Conservation (phyloP, 169 alveolate species). For the Cryptosporidium tyzzeri region DNA sequence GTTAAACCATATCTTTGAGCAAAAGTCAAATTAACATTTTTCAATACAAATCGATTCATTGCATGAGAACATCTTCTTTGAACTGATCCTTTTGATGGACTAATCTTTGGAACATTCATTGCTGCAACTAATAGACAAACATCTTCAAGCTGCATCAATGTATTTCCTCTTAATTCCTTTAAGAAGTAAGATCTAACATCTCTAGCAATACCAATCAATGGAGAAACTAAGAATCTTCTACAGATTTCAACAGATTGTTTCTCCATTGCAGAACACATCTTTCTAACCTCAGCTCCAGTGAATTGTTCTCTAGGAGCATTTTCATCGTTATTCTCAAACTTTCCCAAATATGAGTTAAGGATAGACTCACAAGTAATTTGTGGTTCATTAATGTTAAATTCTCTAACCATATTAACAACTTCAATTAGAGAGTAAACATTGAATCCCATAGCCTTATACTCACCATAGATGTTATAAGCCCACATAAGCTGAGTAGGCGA, state of each 20-base stretch:
- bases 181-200: slow-evolving; percentile 66
- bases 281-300: slow-evolving; percentile 51
- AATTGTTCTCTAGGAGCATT: slow-evolving; percentile 63
- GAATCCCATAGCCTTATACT: slow-evolving; percentile 50
- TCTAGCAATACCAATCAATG: slow-evolving; percentile 72
- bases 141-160: slow-evolving; percentile 66
- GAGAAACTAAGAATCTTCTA: slow-evolving; percentile 70
- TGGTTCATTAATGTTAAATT: slow-evolving; percentile 57
- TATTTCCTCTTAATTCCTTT: slow-evolving; percentile 25
- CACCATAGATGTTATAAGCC: slow-evolving; percentile 64
- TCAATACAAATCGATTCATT: slow-evolving; percentile 54
- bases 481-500: slow-evolving; percentile 74
- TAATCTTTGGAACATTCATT: slow-evolving; percentile 52
- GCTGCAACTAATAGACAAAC: slow-evolving; percentile 59
- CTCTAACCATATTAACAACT: slow-evolving; percentile 62
- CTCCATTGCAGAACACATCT: slow-evolving; percentile 67
- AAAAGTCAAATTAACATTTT: slow-evolving; percentile 64
- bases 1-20: slow-evolving; percentile 71
- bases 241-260: slow-evolving; percentile 64
- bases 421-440: slow-evolving; percentile 58
- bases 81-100: slow-evolving; percentile 19
- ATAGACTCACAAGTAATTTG: slow-evolving; percentile 52
- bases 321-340: slow-evolving; percentile 58
- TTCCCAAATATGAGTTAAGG: slow-evolving; percentile 52
- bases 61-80: slow-evolving; percentile 74